Conservation (phyloP, 2,329 filamentous ascomycete genomes). For the Fusarium denticulatum region DNA sequence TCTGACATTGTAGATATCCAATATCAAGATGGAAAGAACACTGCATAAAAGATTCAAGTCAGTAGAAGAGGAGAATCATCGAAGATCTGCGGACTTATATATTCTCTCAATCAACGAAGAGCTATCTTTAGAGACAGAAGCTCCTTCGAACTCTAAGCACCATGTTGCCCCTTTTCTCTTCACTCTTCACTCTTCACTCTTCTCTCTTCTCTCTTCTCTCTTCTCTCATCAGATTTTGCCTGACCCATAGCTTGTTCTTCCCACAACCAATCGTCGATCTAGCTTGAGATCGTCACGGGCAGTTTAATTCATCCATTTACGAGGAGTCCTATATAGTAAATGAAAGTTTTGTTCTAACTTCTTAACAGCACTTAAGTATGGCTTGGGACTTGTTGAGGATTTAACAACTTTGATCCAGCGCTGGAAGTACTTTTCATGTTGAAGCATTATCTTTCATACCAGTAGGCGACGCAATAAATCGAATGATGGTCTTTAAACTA, state of each 20-base stretch:
- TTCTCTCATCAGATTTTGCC: neutral
- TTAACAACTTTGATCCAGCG: too few relatives aligned
- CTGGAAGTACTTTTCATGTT: rapidly evolving
- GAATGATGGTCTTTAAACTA: too few relatives aligned
- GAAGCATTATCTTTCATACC: rapidly evolving
- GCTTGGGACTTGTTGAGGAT: too few relatives aligned
- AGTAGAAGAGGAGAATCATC: neutral
- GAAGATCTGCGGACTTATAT: rapidly evolving
- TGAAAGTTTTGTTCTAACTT: rapidly evolving
- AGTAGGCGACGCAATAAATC: rapidly evolving
- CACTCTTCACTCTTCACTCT: neutral
- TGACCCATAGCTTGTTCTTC: neutral
- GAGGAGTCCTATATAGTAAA: too few relatives aligned
- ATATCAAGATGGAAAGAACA: neutral
- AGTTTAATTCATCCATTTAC: neutral
- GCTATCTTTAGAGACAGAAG: neutral
- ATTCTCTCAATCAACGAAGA: neutral
- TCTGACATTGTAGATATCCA: neutral
- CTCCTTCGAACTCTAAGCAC: rapidly evolving
- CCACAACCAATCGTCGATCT: neutral
- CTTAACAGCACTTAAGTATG: too few relatives aligned
- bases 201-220: neutral
- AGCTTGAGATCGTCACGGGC: neutral
- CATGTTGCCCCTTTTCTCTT: neutral
- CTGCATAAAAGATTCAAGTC: neutral